These are phyloP conservation scores for Paecilomyces sp. DNA, from an alignment of 2,329 filamentous ascomycete genomes.

Conservation along the genomic window DNA sequence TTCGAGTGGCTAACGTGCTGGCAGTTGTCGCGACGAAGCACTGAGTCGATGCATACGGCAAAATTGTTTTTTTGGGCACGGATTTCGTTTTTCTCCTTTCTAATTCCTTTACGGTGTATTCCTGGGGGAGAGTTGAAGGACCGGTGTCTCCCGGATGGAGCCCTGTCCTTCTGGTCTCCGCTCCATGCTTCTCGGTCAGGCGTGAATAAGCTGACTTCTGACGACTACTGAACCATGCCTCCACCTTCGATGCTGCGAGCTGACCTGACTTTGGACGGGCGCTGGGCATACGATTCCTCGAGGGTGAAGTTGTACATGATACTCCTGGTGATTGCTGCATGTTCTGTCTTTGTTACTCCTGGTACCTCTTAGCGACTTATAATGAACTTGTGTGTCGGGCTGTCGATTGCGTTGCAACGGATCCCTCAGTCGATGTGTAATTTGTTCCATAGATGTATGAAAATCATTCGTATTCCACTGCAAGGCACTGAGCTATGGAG, in stretches of 20 bases:
- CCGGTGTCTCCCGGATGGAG: constrained; percentile 3
- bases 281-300: constrained; percentile 9
- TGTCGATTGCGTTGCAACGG: neutral
- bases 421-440: neutral
- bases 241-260: constrained; percentile 21
- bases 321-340: constrained; percentile 27
- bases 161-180: constrained; percentile 20
- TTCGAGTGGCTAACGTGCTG: constrained; percentile 9
- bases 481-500: neutral
- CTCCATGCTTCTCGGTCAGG: constrained; percentile 5
- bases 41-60: constrained; percentile 22
- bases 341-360: constrained; percentile 23
- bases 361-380: constrained; percentile 8
- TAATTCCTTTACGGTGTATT: constrained; percentile 14
- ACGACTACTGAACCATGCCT: constrained; percentile 4
- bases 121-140: neutral
- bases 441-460: neutral
- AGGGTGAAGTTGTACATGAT: constrained; percentile 38
- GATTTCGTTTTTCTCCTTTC: constrained; percentile 22
- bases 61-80: constrained; percentile 23
- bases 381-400: constrained; percentile 6
- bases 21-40: constrained; percentile 39
- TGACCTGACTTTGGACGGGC: constrained; percentile 11
- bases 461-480: neutral
- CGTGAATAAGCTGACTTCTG: constrained; percentile 7